A percentile compares a stretch with the other conserved stretches of the same genome.
Evolutionary conservation across 768 basidiomycete species (phyloP).

Genomic region (Cyclocybe cylindracea): DNA sequence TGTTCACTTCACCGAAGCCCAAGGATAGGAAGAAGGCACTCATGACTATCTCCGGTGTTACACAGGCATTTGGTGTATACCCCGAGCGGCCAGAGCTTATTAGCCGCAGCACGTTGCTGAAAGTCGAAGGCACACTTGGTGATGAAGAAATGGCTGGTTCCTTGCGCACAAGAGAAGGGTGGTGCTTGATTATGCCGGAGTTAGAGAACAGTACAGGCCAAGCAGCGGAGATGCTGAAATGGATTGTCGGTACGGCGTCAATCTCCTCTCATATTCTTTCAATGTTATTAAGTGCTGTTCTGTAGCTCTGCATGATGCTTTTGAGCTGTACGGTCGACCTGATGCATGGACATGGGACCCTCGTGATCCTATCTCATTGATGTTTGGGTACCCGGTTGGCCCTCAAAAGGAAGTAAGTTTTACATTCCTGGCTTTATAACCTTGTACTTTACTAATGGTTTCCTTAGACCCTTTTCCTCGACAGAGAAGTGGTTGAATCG

Average conservation of each 20-base stretch:
- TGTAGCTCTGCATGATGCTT: slow-evolving; percentile 81
- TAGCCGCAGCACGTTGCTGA: slow-evolving; percentile 85
- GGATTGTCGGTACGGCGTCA: slow-evolving; percentile 76
- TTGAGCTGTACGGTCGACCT: slow-evolving; percentile 88
- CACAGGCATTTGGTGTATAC: slow-evolving; percentile 92
- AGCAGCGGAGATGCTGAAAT: slow-evolving; percentile 85
- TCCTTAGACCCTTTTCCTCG: slow-evolving; percentile 78
- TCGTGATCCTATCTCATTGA: slow-evolving; percentile 75
- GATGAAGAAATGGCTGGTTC: slow-evolving; percentile 68
- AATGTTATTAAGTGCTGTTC: slow-evolving; percentile 12
- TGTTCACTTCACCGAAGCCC: slow-evolving; percentile 64
- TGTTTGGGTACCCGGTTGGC: slow-evolving; percentile 94
- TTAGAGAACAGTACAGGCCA: slow-evolving; percentile 60
- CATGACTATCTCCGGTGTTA: slow-evolving; percentile 66
- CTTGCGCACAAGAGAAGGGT: slow-evolving; percentile 77
- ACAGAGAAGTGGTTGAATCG: slow-evolving; percentile 78
- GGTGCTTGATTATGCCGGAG: slow-evolving; percentile 92
- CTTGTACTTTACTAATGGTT: slow-evolving; percentile 10
- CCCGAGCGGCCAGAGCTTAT: slow-evolving; percentile 95
- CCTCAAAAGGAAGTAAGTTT: slow-evolving; percentile 75
- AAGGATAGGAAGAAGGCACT: slow-evolving; percentile 76
- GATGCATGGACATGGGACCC: slow-evolving; percentile 89
- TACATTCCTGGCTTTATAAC: background rate
- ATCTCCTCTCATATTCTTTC: background rate
- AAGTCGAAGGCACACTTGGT: slow-evolving; percentile 83